Conservation (phyloP, 768 basidiomycete species). For the Leucosporidium creatinivorum region DNA sequence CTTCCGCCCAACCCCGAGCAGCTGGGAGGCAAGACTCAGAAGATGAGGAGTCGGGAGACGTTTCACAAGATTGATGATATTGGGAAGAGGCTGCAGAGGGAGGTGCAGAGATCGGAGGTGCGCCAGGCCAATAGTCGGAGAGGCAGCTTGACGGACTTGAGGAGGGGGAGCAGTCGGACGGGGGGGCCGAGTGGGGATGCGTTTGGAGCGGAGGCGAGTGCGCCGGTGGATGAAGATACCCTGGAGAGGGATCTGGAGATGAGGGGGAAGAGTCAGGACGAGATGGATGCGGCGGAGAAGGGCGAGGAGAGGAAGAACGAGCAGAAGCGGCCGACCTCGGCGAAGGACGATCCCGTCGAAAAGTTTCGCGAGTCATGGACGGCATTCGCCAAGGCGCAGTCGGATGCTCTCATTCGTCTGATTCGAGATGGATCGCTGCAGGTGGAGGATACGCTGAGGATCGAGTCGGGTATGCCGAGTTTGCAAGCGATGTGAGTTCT, state of each 20-base stretch:
- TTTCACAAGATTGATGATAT: background rate
- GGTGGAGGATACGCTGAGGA: conserved; percentile 26
- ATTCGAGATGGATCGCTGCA: conserved; percentile 31
- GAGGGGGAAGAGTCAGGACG: too few species aligned
- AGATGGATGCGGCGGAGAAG: too few species aligned
- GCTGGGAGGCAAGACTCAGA: background rate
- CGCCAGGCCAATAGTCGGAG: conserved; percentile 6
- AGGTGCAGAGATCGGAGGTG: conserved; percentile 14
- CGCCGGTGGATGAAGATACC: too few species aligned
- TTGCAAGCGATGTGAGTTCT: conserved; percentile 20
- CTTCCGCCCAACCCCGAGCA: background rate
- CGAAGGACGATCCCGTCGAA: background rate
- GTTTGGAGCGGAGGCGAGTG: too few species aligned
- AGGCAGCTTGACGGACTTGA: too few species aligned
- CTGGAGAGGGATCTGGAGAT: too few species aligned
- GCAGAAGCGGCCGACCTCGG: too few species aligned
- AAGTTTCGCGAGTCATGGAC: conserved; percentile 56
- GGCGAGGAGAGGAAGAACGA: too few species aligned
- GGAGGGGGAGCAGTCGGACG: too few species aligned
- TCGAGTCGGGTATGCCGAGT: conserved; percentile 27
- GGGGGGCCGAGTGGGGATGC: too few species aligned
- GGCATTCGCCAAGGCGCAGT: conserved; percentile 98
- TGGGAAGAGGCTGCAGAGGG: conserved; percentile 18
- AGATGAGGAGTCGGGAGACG: background rate
- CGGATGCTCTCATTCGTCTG: conserved; percentile 73